A percentile compares a stretch with the other conserved stretches of the same genome.
Evolutionary conservation across 2,329 filamentous ascomycete genomes (phyloP).

Genomic region (Lecanosticta acicola): DNA sequence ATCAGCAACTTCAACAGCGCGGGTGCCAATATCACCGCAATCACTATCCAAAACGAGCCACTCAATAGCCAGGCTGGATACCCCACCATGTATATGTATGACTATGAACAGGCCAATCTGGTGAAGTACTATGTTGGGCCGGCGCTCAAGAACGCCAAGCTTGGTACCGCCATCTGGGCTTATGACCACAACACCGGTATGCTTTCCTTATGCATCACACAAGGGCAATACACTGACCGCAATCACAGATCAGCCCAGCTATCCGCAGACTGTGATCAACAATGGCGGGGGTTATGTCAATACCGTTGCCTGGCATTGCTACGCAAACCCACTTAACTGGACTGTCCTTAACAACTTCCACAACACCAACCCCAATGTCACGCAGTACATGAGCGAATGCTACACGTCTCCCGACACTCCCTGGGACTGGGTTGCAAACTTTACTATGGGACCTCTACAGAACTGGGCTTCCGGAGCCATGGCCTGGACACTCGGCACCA

Average conservation of each 20-base stretch:
- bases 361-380: constrained; percentile 4
- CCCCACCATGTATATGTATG: constrained; percentile 19
- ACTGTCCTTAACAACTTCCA: constrained; percentile 14
- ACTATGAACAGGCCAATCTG: constrained; percentile 12
- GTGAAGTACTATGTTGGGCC: constrained; percentile 17
- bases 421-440: constrained; percentile 11
- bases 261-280: constrained; percentile 17
- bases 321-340: constrained; percentile 11
- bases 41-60: constrained; percentile 20
- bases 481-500: constrained; percentile 17
- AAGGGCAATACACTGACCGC: neutral
- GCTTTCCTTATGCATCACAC: no score
- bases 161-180: constrained; percentile 15
- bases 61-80: constrained; percentile 5
- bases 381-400: constrained; percentile 23
- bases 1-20: constrained; percentile 13
- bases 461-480: constrained; percentile 20
- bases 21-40: constrained; percentile 14
- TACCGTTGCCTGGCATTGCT: constrained; percentile 22
- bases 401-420: constrained; percentile 12
- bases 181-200: constrained; percentile 21
- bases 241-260: constrained; percentile 9
- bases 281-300: constrained; percentile 14
- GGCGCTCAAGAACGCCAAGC: constrained; percentile 12
- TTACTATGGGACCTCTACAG: constrained; percentile 19